phyloP scores from a whole-genome alignment of 1,284 basidiomycete genomes.

The Pseudozyma tsukubaensis region DNA sequence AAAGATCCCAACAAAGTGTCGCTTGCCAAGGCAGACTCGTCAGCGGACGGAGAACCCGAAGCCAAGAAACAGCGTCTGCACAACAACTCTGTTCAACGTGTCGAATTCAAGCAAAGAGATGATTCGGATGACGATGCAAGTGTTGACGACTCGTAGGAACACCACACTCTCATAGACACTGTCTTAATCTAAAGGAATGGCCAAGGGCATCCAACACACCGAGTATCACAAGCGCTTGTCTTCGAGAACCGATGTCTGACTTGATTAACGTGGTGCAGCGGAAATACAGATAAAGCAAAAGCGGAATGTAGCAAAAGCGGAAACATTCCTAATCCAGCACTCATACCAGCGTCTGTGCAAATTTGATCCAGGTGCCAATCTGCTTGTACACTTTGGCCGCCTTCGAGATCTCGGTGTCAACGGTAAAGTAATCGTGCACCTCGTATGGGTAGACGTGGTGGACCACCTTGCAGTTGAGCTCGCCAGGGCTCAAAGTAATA shows the following conservation, averaged over 20 bases:
- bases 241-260: no score
- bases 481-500: constrained; percentile 39
- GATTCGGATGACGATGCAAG: constrained; percentile 14
- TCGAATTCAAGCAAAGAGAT: constrained; percentile 33
- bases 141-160: neutral
- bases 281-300: neutral
- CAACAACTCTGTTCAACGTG: constrained; percentile 22
- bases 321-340: neutral
- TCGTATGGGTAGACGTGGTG: constrained; percentile 25
- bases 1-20: constrained; percentile 12
- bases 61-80: constrained; percentile 37
- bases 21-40: neutral
- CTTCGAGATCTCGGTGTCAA: constrained; percentile 47
- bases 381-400: constrained; percentile 38
- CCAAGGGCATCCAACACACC: neutral
- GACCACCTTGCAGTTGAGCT: constrained; percentile 42
- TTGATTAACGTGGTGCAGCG: no score
- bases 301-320: neutral
- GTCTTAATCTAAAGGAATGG: neutral
- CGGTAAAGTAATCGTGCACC: constrained; percentile 56
- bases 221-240: no score
- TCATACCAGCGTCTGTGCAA: constrained; percentile 36
- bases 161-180: neutral
- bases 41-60: constrained; percentile 17
- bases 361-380: constrained; percentile 56